Evolutionary conservation across 768 basidiomycete genomes (phyloP).

Genomic region (Boletus insuetus): DNA sequence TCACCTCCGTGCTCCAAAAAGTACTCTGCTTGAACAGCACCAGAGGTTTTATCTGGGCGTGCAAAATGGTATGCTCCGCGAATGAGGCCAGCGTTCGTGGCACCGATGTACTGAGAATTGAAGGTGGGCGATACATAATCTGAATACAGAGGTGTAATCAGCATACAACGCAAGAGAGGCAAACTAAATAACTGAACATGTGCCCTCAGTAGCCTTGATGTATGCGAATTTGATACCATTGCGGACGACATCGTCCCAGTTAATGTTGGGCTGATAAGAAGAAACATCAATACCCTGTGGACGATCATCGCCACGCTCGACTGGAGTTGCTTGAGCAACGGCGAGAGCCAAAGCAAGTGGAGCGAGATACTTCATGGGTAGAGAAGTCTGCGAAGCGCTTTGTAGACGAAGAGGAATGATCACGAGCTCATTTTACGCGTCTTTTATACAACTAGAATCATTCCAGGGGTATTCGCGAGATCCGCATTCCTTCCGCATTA

Average conservation of each 20-base stretch:
- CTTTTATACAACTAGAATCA: constrained; percentile 9
- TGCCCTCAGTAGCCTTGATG: constrained; percentile 69
- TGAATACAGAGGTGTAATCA: constrained; percentile 1
- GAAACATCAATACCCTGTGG: constrained; percentile 59
- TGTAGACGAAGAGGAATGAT: not conserved
- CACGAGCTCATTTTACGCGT: not conserved
- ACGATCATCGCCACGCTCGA: constrained; percentile 36
- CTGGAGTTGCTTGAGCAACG: constrained; percentile 7
- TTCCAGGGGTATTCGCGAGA: no score
- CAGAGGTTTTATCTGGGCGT: constrained; percentile 49
- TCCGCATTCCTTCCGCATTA: not conserved
- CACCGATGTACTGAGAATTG: constrained; percentile 48
- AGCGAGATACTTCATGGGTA: constrained; percentile 20
- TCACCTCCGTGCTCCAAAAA: constrained; percentile 57
- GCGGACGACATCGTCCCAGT: constrained; percentile 51
- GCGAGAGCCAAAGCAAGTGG: constrained; percentile 16
- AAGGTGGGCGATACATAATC: constrained; percentile 31
- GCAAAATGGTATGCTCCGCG: constrained; percentile 64
- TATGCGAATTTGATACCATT: constrained; percentile 55
- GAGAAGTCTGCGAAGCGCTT: not conserved
- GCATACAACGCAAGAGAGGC: constrained; percentile 33
- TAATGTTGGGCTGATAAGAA: constrained; percentile 42
- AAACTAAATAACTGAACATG: constrained; percentile 33
- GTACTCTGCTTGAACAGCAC: constrained; percentile 56
- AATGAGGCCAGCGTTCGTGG: constrained; percentile 53